Conservation (phyloP, 257 asterid species). For the Primulina eburnea region DNA sequence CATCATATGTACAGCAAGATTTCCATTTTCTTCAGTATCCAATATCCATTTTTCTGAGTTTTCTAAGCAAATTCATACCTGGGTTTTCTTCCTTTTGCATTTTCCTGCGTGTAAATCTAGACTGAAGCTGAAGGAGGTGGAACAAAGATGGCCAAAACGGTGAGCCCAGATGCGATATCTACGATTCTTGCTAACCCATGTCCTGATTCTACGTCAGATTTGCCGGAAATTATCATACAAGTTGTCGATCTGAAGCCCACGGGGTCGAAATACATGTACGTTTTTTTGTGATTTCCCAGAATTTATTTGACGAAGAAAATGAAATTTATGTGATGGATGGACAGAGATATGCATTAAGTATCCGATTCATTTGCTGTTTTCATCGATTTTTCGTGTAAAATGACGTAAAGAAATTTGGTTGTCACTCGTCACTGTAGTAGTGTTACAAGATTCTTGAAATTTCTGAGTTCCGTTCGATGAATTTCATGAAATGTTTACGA, state of each 20-base stretch:
- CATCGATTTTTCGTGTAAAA: not conserved
- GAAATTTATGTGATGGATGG: not conserved
- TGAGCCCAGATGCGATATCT: slow-evolving; percentile 69
- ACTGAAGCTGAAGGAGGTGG: not conserved
- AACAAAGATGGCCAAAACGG: slow-evolving; percentile 41
- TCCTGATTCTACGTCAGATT: slow-evolving; percentile 56
- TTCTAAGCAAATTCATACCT: not conserved
- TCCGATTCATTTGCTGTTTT: no score
- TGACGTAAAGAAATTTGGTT: not conserved
- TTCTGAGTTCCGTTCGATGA: not conserved
- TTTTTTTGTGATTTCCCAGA: not conserved
- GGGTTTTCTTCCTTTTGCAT: not conserved
- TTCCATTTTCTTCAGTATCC: not conserved
- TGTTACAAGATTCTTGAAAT: not conserved
- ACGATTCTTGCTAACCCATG: slow-evolving; percentile 69
- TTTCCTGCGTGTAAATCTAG: not conserved
- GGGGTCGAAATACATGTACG: slow-evolving; percentile 59
- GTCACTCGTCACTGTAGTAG: not conserved
- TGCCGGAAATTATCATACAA: slow-evolving; percentile 72
- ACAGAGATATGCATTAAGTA: no score
- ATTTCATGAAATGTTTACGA: not conserved
- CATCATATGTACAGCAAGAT: slow-evolving; percentile 21
- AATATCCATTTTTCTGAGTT: not conserved
- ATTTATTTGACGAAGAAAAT: not conserved
- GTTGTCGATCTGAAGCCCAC: slow-evolving; percentile 69